Conservation (phyloP, 352 stramenopile species). For the Lagenidium giganteum region DNA sequence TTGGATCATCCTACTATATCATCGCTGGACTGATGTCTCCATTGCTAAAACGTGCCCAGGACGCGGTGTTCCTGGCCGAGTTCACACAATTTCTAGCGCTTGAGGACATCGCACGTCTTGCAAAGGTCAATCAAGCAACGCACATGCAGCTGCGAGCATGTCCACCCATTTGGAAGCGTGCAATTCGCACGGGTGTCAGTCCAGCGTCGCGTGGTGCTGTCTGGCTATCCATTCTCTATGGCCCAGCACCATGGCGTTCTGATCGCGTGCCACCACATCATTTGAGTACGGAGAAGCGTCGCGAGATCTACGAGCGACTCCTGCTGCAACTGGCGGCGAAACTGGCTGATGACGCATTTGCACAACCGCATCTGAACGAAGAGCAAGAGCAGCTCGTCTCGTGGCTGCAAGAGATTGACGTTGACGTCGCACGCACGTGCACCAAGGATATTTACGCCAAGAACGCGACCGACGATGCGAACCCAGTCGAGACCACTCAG, state of each 20-base stretch:
- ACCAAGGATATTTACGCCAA: slow-evolving; percentile 45
- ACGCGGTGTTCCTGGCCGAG: slow-evolving; percentile 11
- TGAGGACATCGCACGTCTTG: slow-evolving; percentile 18
- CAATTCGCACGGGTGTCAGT: slow-evolving; percentile 47
- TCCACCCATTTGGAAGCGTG: slow-evolving; percentile 71
- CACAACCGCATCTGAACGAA: slow-evolving; percentile 18
- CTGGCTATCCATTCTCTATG: slow-evolving; percentile 67
- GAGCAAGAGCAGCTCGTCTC: slow-evolving; percentile 47
- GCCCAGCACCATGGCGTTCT: slow-evolving; percentile 39
- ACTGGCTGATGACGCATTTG: slow-evolving; percentile 24
- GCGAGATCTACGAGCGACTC: slow-evolving; percentile 63
- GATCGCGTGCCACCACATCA: slow-evolving; percentile 32
- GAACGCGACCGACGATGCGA: slow-evolving; percentile 19
- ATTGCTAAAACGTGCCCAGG: slow-evolving; percentile 14
- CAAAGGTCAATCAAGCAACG: slow-evolving; percentile 34
- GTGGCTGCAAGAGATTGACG: slow-evolving; percentile 80
- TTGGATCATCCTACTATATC: too few relatives aligned
- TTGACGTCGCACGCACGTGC: slow-evolving; percentile 74
- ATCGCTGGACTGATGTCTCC: too few relatives aligned
- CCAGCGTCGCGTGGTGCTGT: slow-evolving; percentile 40
- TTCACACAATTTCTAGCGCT: background rate
- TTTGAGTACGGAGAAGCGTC: slow-evolving; percentile 30
- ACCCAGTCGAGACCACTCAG: too few relatives aligned
- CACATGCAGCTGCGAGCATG: slow-evolving; percentile 31
- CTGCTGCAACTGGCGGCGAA: slow-evolving; percentile 46